phyloP scores from a whole-genome alignment of 768 basidiomycete genomes.

The Chalciporus chontae region DNA sequence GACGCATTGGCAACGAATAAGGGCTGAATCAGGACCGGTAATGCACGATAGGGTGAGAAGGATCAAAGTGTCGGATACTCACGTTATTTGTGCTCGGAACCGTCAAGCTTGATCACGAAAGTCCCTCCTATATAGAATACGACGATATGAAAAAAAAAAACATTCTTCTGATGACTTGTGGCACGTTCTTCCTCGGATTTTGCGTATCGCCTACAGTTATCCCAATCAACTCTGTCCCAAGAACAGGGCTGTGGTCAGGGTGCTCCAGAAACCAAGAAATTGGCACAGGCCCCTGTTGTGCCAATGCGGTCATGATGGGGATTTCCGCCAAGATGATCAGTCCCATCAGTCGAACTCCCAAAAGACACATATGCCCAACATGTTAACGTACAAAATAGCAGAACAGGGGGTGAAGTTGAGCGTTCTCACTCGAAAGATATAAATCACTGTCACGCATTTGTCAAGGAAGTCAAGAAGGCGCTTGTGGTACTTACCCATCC shows the following conservation, averaged over 20 bases:
- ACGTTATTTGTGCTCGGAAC: slow-evolving; percentile 39
- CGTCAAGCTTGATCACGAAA: slow-evolving; percentile 39
- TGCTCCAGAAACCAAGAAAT: slow-evolving; percentile 34
- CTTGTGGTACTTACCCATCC: slow-evolving; percentile 46
- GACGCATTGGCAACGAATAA: slow-evolving; percentile 26
- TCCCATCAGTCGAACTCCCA: slow-evolving; percentile 28
- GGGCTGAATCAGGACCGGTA: slow-evolving; percentile 13
- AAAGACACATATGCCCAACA: too few relatives aligned
- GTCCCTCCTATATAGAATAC: slow-evolving; percentile 31
- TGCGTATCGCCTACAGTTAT: slow-evolving; percentile 34
- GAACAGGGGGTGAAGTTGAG: too few relatives aligned
- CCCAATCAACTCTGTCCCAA: slow-evolving; percentile 40
- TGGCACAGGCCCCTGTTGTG: slow-evolving; percentile 26
- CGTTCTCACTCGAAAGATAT: slow-evolving; percentile 49
- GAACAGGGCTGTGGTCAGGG: slow-evolving; percentile 27
- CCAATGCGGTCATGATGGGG: slow-evolving; percentile 43
- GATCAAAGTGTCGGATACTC: slow-evolving; percentile 14
- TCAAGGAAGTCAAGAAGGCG: slow-evolving; percentile 1
- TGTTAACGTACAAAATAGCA: too few relatives aligned
- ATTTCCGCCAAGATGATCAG: slow-evolving; percentile 48
- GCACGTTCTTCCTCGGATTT: slow-evolving; percentile 43
- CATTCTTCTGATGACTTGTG: slow-evolving; percentile 39
- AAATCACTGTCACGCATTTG: slow-evolving; percentile 41
- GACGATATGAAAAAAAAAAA: slow-evolving; percentile 37
- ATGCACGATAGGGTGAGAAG: slow-evolving; percentile 4